Evolutionary conservation across 1,139 yeast genomes (phyloP), one percentile per base, ranked within the genome.

Genomic region (Pichia sp.): DNA sequence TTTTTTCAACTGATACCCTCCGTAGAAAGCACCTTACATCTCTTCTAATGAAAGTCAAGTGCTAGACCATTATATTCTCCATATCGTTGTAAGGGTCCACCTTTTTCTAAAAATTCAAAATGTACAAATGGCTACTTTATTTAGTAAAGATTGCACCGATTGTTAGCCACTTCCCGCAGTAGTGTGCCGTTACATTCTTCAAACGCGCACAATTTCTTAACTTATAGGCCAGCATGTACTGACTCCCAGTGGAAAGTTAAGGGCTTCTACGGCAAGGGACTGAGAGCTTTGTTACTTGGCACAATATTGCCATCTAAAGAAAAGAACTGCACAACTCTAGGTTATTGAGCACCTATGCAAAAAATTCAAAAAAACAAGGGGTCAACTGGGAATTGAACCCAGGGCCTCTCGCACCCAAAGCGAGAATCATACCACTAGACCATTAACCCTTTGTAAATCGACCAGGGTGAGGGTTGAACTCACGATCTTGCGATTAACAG

Each of bases 341-440:
- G n/a, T n/a, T n/a, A n/a, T n/a, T n/a, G n/a, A n/a, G n/a, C n/a
- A n/a, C n/a, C n/a, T n/a, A n/a, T n/a, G n/a, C n/a, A n/a, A n/a
- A n/a, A n/a, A 32, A 33, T 32, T 33, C 36, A 6, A 23, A 23
- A 30, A 34, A 30, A 26, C 37, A 11, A 26, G 56, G 56, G 56
- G 56, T 50, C 49, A 46, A 46, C 56, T 51, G 56, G 56, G 56
- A 52, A 52, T 52, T 49, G 56, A 52, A 52, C 58, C 56, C 56
- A 51, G 56, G 55, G 52, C 56, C 56, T 52, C 56, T 51, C 53
- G 59, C 60, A 56, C 67, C 69, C 70, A 65, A 65, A 65, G 68
- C 69, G 65, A 62, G 70, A 65, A 66, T 65, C 70, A 66, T 65
- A 65, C 71, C 72, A 65, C 69, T 66, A 45, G 48, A 45, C 48